Percentiles rank a stretch among this genome's conserved stretches.
These are phyloP conservation scores for Penicillium mononematosum DNA, from an alignment of 495 filamentous ascomycete species.

Conservation along the genomic window DNA sequence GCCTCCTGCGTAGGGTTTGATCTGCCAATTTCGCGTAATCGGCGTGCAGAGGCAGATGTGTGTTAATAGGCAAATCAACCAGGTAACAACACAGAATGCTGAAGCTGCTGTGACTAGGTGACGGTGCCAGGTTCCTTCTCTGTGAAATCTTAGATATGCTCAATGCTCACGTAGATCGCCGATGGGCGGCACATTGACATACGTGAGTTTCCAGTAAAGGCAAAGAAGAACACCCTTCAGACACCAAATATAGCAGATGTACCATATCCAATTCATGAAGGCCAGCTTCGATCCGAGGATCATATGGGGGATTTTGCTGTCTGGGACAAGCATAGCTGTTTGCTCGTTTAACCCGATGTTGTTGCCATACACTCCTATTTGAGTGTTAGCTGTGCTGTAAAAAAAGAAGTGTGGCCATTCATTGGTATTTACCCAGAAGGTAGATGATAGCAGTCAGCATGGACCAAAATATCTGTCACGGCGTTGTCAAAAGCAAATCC, in stretches of 20 bases:
- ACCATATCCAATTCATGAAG: slow-evolving; percentile 48
- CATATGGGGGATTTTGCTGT: slow-evolving; percentile 16
- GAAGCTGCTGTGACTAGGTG: slow-evolving; percentile 17
- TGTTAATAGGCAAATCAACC: slow-evolving; percentile 44
- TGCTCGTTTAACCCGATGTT: slow-evolving; percentile 23
- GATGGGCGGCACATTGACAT: slow-evolving; percentile 6
- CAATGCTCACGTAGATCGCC: background rate
- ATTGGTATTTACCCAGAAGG: slow-evolving; percentile 12
- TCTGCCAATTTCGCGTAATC: slow-evolving; percentile 49
- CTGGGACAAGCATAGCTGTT: slow-evolving; percentile 22
- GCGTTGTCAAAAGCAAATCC: slow-evolving; percentile 1
- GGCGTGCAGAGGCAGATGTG: slow-evolving; percentile 48
- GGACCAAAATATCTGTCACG: slow-evolving; percentile 22
- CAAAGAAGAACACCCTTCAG: slow-evolving; percentile 51
- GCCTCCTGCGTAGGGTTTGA: slow-evolving; percentile 48
- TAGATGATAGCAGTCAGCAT: slow-evolving; percentile 21
- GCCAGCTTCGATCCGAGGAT: slow-evolving; percentile 25
- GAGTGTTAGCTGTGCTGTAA: slow-evolving; percentile 1
- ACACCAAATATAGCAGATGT: slow-evolving; percentile 52
- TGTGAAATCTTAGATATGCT: background rate
- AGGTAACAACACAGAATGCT: slow-evolving; percentile 43
- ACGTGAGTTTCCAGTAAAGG: slow-evolving; percentile 55
- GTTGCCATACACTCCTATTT: slow-evolving; percentile 17
- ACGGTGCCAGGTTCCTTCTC: slow-evolving; percentile 22
- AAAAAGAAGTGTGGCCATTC: background rate